phyloP scores from a whole-genome alignment of 331 rosid species.

The Rhamnella rubrinervis region DNA sequence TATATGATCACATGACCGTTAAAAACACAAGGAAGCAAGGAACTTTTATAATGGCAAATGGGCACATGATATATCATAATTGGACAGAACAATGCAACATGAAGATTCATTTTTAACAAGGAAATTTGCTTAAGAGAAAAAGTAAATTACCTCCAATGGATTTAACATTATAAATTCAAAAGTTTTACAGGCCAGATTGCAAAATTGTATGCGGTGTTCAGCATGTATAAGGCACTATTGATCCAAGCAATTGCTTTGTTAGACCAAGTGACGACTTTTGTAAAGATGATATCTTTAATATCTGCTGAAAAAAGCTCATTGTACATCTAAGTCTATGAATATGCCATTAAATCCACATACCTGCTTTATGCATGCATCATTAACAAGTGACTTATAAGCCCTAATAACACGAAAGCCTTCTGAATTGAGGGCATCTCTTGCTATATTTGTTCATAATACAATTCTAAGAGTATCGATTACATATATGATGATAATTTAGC shows the following conservation, averaged over 20 bases:
- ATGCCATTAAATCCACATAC: constrained; percentile 33
- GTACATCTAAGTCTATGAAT: neutral
- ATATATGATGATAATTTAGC: neutral
- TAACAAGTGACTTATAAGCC: constrained; percentile 90
- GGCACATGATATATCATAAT: constrained; percentile 2
- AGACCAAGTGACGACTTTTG: constrained; percentile 3
- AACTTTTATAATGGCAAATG: neutral
- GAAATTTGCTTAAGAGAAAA: neutral
- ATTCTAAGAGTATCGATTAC: neutral
- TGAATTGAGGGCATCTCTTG: constrained; percentile 66
- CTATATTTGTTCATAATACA: constrained; percentile 56
- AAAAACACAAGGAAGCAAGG: constrained; percentile 18
- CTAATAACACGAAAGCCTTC: constrained; percentile 78
- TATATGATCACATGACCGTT: neutral
- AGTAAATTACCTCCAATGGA: constrained; percentile 80
- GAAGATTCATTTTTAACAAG: constrained; percentile 7
- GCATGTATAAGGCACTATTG: constrained; percentile 71
- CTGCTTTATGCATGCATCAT: constrained; percentile 84
- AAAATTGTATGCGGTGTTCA: constrained; percentile 60
- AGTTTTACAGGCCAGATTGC: constrained; percentile 68
- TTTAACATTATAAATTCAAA: constrained; percentile 87
- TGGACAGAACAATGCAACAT: neutral
- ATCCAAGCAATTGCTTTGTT: constrained; percentile 15
- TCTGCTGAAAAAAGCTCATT: neutral
- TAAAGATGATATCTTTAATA: neutral